phyloP scores from a whole-genome alignment of 805 yeast species.

The Kodamaea kaohsiungensis region DNA sequence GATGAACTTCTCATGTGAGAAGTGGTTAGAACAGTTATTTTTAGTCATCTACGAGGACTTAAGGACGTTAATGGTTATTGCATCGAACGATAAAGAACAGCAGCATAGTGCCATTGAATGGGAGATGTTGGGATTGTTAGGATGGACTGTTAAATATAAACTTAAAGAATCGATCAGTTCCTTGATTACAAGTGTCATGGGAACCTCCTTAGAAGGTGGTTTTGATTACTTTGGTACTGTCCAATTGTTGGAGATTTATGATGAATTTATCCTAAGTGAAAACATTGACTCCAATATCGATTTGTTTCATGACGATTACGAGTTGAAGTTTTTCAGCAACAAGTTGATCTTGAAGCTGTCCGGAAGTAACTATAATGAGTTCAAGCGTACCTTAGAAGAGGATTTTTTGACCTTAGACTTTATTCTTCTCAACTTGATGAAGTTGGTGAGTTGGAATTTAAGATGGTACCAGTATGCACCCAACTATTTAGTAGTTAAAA shows the following conservation, averaged over 20 bases:
- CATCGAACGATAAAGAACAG: conserved; percentile 24
- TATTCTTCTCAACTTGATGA: conserved; percentile 36
- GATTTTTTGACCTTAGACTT: conserved; percentile 36
- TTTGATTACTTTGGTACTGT: conserved; percentile 62
- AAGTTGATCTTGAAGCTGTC: conserved; percentile 33
- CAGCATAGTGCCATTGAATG: conserved; percentile 68
- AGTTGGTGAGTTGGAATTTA: conserved; percentile 59
- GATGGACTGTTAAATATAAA: conserved; percentile 43
- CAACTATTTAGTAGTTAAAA: conserved; percentile 38
- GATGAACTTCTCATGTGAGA: conserved; percentile 52
- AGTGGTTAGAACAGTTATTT: conserved; percentile 78
- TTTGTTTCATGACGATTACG: conserved; percentile 29
- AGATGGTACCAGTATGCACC: conserved; percentile 65
- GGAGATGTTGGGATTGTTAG: conserved; percentile 67
- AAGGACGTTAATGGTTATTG: conserved; percentile 25
- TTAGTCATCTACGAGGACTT: conserved; percentile 67
- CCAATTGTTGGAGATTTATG: conserved; percentile 49
- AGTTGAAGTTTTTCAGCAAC: conserved; percentile 27
- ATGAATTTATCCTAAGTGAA: conserved; percentile 41
- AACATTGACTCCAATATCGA: conserved; percentile 33
- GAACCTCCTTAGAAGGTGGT: conserved; percentile 50
- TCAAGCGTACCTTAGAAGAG: conserved; percentile 23
- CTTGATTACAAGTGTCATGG: conserved; percentile 50
- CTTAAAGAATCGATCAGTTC: conserved; percentile 38
- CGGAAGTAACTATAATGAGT: conserved; percentile 20